Evolutionary conservation across 1,139 yeast species (phyloP).

Genomic region (Hemisphaericaspora xylofermentans): DNA sequence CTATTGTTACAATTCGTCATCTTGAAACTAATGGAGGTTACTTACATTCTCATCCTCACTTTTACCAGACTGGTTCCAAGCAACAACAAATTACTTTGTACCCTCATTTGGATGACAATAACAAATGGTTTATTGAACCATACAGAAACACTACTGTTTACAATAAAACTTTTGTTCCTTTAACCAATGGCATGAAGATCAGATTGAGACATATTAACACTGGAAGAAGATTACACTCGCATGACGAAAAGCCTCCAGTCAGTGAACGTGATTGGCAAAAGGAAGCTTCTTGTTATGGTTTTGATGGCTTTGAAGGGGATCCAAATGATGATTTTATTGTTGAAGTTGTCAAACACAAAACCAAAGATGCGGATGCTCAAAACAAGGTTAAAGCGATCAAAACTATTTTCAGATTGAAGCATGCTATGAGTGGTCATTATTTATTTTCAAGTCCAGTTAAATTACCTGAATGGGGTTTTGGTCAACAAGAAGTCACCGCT

Average conservation of each 20-base stretch:
- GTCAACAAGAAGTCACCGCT: slow-evolving; percentile 95
- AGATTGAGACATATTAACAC: slow-evolving; percentile 72
- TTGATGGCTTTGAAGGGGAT: slow-evolving; percentile 88
- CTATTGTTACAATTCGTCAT: slow-evolving; percentile 79
- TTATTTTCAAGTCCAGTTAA: slow-evolving; percentile 83
- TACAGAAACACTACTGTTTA: slow-evolving; percentile 46
- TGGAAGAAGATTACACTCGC: slow-evolving; percentile 87
- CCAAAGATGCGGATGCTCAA: slow-evolving; percentile 60
- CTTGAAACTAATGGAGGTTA: slow-evolving; percentile 89
- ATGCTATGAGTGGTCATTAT: slow-evolving; percentile 86
- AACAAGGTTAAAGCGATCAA: slow-evolving; percentile 71
- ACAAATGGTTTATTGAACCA: slow-evolving; percentile 79
- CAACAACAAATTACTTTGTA: slow-evolving; percentile 94
- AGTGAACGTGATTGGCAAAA: slow-evolving; percentile 94
- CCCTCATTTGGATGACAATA: slow-evolving; percentile 88
- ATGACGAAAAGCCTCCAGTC: slow-evolving; percentile 93
- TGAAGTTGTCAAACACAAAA: slow-evolving; percentile 68
- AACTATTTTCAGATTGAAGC: slow-evolving; percentile 82
- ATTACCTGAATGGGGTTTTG: slow-evolving; percentile 94
- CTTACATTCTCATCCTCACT: slow-evolving; percentile 85
- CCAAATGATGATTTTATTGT: slow-evolving; percentile 93
- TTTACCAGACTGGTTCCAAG: slow-evolving; percentile 88
- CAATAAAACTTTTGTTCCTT: slow-evolving; percentile 55
- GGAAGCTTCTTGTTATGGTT: slow-evolving; percentile 92
- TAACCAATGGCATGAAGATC: slow-evolving; percentile 76